phyloP scores from a whole-genome alignment of 345 rosid genomes.

The Bruguiera sexangula region DNA sequence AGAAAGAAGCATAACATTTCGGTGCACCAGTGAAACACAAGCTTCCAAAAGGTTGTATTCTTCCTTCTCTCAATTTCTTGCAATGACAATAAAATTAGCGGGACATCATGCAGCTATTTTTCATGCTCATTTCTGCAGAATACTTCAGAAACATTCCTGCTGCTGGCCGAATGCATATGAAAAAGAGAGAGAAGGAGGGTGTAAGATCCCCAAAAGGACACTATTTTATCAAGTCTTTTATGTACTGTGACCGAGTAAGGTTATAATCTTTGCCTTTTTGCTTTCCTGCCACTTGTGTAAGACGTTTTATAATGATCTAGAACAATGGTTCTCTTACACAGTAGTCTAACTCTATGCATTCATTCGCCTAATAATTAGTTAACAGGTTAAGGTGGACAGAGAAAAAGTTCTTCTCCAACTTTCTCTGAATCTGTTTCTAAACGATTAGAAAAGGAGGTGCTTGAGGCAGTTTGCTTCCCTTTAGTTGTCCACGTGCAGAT shows the following conservation, averaged over 20 bases:
- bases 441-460: slow-evolving; percentile 82
- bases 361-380: slow-evolving; percentile 6
- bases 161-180: slow-evolving; percentile 36
- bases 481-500: too few relatives aligned
- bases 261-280: slow-evolving; percentile 15
- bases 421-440: slow-evolving; percentile 56
- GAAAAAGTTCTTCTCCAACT: slow-evolving; percentile 50
- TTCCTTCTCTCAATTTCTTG: not conserved
- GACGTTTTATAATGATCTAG: not conserved
- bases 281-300: not conserved
- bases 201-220: too few relatives aligned
- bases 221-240: slow-evolving; percentile 64
- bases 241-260: slow-evolving; percentile 87
- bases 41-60: slow-evolving; percentile 54
- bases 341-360: not conserved
- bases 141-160: slow-evolving; percentile 68
- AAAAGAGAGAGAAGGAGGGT: slow-evolving; percentile 44
- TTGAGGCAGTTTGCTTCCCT: not conserved
- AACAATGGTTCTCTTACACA: not conserved
- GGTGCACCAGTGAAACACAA: slow-evolving; percentile 74
- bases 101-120: not conserved
- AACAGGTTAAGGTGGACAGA: slow-evolving; percentile 69
- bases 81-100: too few relatives aligned
- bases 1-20: slow-evolving; percentile 79
- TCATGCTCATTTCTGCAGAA: slow-evolving; percentile 45